Evolutionary conservation across 2,329 filamentous ascomycete species (phyloP).

Genomic region (Tolypocladium inflatum): DNA sequence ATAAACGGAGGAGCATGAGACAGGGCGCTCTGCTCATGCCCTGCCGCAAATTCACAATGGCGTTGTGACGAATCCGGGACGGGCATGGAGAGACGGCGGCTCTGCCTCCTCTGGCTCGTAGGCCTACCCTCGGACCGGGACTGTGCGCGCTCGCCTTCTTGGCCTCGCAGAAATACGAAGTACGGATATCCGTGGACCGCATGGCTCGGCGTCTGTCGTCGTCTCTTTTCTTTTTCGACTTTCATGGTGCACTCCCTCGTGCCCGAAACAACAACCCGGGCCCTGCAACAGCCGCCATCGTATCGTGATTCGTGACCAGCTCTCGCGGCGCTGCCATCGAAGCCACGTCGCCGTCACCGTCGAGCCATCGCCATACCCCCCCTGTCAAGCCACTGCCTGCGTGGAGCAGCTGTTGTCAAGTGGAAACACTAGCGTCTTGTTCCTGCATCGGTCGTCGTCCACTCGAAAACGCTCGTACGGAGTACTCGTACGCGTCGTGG

Average conservation of each 20-base stretch:
- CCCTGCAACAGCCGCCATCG: neutral
- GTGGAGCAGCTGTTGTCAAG: constrained; percentile 9
- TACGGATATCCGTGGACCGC: too few species aligned
- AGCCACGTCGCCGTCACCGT: neutral
- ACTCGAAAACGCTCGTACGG: neutral
- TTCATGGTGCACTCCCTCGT: neutral
- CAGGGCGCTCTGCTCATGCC: neutral
- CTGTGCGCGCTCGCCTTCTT: neutral
- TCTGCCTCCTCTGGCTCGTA: neutral
- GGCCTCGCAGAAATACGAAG: neutral
- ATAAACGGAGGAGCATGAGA: neutral
- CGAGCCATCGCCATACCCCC: neutral
- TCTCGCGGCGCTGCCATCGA: neutral
- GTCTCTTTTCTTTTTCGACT: neutral
- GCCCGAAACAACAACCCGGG: neutral
- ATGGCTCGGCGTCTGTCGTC: neutral
- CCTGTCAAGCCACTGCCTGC: neutral
- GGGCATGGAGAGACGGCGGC: neutral
- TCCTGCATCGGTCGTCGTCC: constrained; percentile 13
- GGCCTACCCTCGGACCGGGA: neutral
- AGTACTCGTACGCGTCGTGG: neutral
- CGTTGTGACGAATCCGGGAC: neutral
- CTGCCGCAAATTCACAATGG: neutral
- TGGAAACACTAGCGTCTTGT: constrained; percentile 24
- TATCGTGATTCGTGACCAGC: neutral